Base-by-base conservation (phyloP, 305 asterid species). In the Nicotiana rustica region DNA sequence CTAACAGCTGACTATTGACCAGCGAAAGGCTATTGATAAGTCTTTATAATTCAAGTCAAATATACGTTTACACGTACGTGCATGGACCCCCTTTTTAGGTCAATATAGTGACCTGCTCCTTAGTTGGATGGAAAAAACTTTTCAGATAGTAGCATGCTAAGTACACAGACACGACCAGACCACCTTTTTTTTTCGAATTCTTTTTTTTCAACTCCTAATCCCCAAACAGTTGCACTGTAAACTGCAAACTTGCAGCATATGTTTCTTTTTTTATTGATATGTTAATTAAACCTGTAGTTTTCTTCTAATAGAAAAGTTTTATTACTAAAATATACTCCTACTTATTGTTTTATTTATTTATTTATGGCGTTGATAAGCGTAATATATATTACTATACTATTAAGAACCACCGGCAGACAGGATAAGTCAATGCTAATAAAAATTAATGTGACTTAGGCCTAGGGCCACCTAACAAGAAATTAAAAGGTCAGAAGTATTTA, bases 91-190 rank as follows among this genome's bases (percentile, higher is more conserved):
- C 5, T 44, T 33, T 41, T 14, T 47, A 73, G 41, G 79, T 73
- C 41, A 73, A 73, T 73, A 17, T 17, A 21, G 64, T 57, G 25
- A 57, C 21, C 9, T 57, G 25, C 25, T 25, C 25, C 25, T 25
- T 57, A 57, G 64, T 73, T 49, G 41, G 79, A 73, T 73, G 62
- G 4, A 57, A 41, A 70, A 70, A 70, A 70, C 78, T 44, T 73
- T 73, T 73, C 79, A 73, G 62, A 47, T 71, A 70, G 5, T 44
- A 70, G 18, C 36, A 70, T 44, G 60, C 47, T 31, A 66, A 31
- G 19, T 31, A 41, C 15, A 13, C 29, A 64, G 69, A 64, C 69
- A 64, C n/a, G 9, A 64, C 69, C 44, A 29, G 19, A 70, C 60
- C 10, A 70, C 31, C 78, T n/a, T 38, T n/a, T 2, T 36, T 38